Base-by-base conservation (phyloP, 768 basidiomycete genomes). In the Tricholoma sp. region DNA sequence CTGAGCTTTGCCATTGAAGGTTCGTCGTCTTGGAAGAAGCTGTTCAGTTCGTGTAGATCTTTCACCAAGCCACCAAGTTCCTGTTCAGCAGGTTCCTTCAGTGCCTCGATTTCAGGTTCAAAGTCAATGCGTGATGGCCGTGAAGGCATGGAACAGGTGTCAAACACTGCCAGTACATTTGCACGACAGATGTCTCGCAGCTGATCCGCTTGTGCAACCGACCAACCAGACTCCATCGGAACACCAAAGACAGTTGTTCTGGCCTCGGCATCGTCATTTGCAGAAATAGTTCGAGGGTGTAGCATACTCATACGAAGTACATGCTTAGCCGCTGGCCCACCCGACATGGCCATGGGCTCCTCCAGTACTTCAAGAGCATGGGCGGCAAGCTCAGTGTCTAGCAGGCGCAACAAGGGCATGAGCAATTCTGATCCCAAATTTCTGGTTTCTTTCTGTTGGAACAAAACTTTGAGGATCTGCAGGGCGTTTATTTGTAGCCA, bases 311-410 rank as follows among this genome's bases (percentile, higher is more conserved):
- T 93, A 6, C 91, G 83, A 20, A 95, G 76, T n/a, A 94, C 89
- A 61, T 92, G 88, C 57, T 88, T 88, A 0, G 91, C 90, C 0
- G 86, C 80, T 48, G 83, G 85, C 20, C 89, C 88, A 42, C 85
- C 83, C 1, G 84, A 83, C 72, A 94, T 87, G 17, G 80, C 82
- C 70, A 91, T 84, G 0, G 94, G 94, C 63, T 94, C 89, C 63
- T 97, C 94, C 6, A 98, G 79, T n/a, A 98, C 92, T 49, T 95
- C 94, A 48, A 98, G 78, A 1, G 94, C 94, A 59, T 90, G 84
- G 7, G 86, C 71, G 9, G 94, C 88, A 33, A 94, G 80, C 59
- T 94, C 89, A 2, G 91, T 91, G 62, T 90, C 88, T n/a, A 97
- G 76, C 20, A 98, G 80, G 28, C 93, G 85, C 32, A 98, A 74